A percentile compares a stretch with the other conserved stretches of the same genome.
Conservation (phyloP, 2,329 filamentous ascomycete species). For the Trichoderma sp. region DNA sequence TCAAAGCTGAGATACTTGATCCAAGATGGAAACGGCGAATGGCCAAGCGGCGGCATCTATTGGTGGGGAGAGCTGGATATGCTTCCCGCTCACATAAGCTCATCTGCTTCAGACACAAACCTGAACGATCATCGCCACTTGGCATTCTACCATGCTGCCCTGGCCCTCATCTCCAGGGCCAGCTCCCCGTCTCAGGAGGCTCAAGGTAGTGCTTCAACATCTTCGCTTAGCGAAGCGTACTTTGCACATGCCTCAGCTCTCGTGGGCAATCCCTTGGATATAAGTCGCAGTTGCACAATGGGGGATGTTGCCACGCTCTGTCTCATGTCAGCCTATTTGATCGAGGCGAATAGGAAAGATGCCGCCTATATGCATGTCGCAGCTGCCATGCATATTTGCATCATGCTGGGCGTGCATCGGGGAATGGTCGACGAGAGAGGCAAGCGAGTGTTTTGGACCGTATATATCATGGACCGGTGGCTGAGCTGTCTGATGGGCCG, state of each 20-base stretch:
- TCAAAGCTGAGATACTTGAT: constrained; percentile 49
- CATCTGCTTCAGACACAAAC: constrained; percentile 32
- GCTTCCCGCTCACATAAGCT: constrained; percentile 36
- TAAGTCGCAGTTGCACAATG: constrained; percentile 44
- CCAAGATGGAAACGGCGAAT: constrained; percentile 50
- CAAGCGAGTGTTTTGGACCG: constrained; percentile 56
- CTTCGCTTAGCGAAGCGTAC: constrained; percentile 48
- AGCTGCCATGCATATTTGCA: constrained; percentile 52
- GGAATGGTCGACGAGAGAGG: constrained; percentile 49
- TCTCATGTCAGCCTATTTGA: constrained; percentile 53
- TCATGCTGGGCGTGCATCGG: constrained; percentile 54
- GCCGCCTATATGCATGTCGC: constrained; percentile 53
- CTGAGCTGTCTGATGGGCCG: constrained; percentile 55
- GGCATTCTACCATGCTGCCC: constrained; percentile 51
- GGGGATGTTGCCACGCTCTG: constrained; percentile 50
- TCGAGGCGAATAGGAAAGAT: constrained; percentile 55
- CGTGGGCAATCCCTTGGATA: constrained; percentile 53
- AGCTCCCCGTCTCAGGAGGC: constrained; percentile 31
- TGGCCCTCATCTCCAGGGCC: constrained; percentile 47
- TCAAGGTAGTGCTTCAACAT: constrained; percentile 26
- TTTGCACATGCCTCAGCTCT: constrained; percentile 50
- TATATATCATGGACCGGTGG: constrained; percentile 56
- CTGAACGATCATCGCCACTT: constrained; percentile 43
- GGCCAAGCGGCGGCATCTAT: constrained; percentile 52
- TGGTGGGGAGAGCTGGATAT: constrained; percentile 51